Evolutionary conservation across 1,139 yeast genomes (phyloP).

Genomic region (Saccharomyces hybrid): DNA sequence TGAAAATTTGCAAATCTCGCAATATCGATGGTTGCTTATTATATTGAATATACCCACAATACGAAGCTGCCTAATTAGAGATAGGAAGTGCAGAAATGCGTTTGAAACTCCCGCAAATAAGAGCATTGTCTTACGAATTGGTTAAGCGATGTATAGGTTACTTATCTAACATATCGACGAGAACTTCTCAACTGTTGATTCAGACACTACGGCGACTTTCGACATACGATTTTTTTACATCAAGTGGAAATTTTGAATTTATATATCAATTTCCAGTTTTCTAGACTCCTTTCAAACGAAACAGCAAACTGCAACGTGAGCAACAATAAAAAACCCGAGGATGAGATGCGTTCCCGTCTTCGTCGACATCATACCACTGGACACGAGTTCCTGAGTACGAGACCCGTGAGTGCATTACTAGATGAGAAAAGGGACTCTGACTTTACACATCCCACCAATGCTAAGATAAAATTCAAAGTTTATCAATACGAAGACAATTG

Average conservation of each 20-base stretch:
- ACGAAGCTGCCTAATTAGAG: slow-evolving; percentile 38
- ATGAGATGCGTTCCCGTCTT: background rate
- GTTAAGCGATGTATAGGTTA: slow-evolving; percentile 61
- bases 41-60: slow-evolving; percentile 58
- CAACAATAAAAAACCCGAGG: background rate
- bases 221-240: slow-evolving; percentile 36
- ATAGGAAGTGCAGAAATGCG: slow-evolving; percentile 12
- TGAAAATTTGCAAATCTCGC: slow-evolving; percentile 19
- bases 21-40: slow-evolving; percentile 48
- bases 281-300: slow-evolving; percentile 29
- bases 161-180: slow-evolving; percentile 42
- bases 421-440: background rate
- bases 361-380: background rate
- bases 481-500: slow-evolving; percentile 72
- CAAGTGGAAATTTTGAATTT: slow-evolving; percentile 54
- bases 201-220: slow-evolving; percentile 52
- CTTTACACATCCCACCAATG: background rate
- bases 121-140: slow-evolving; percentile 53
- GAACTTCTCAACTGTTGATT: slow-evolving; percentile 39
- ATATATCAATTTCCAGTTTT: slow-evolving; percentile 57
- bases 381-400: background rate
- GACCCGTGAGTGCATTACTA: slow-evolving; percentile 23
- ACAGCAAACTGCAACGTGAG: background rate
- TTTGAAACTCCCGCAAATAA: slow-evolving; percentile 46
- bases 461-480: slow-evolving; percentile 41